Evolutionary conservation across 345 rosid species (phyloP).

Genomic region (Bretschneidera sinensis): DNA sequence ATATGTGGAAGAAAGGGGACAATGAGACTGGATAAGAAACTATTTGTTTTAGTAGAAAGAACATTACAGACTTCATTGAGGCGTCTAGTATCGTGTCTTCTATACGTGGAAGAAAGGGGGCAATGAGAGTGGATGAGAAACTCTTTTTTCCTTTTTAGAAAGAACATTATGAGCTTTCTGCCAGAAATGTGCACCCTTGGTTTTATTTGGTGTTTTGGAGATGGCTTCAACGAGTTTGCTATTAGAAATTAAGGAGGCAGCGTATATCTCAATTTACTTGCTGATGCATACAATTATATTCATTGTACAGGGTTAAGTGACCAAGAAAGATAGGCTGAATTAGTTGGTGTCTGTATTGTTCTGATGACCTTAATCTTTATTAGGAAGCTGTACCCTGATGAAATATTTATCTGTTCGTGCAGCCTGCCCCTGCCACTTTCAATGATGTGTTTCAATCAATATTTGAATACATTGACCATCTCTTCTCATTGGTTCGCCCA

Average conservation of each 20-base stretch:
- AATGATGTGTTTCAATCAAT: slow-evolving; percentile 83
- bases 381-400: not conserved
- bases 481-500: slow-evolving; percentile 84
- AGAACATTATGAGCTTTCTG: not conserved
- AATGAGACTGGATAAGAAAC: no score
- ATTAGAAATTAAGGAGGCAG: not conserved
- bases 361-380: not conserved
- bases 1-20: no score
- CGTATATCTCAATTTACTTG: not conserved
- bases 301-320: no score
- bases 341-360: not conserved
- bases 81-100: no score
- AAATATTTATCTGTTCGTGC: slow-evolving; percentile 23
- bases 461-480: slow-evolving; percentile 89
- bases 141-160: not conserved
- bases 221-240: not conserved
- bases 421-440: slow-evolving; percentile 92
- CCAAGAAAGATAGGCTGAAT: not conserved
- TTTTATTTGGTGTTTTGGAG: not conserved
- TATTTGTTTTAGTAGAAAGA: no score
- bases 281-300: not conserved
- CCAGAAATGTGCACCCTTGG: not conserved
- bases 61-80: no score
- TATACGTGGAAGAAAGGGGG: no score
- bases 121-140: not conserved